Evolutionary conservation across 2,329 filamentous ascomycete species (phyloP).

Genomic region (Diaporthe citriasiana): DNA sequence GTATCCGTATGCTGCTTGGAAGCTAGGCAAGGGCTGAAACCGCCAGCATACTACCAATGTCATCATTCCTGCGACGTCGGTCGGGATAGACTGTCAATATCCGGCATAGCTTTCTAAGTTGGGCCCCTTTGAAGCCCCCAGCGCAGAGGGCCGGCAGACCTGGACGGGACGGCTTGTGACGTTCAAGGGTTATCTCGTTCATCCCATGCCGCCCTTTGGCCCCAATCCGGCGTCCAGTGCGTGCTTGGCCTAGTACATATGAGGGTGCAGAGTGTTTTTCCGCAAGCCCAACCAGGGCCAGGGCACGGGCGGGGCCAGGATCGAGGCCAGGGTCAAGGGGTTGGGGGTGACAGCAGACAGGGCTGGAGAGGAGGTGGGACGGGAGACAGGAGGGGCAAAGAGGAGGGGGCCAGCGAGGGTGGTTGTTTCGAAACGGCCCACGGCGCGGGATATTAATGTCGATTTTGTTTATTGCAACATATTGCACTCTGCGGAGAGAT

Average conservation of each 20-base stretch:
- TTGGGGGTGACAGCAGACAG: neutral
- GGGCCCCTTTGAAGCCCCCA: no score
- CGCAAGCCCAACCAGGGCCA: neutral
- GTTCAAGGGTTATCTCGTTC: conserved; percentile 10
- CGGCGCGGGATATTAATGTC: conserved; percentile 11
- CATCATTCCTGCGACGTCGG: conserved; percentile 4
- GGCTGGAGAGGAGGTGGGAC: conserved; percentile 22
- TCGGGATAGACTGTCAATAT: neutral
- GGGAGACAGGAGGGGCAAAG: neutral
- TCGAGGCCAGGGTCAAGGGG: neutral
- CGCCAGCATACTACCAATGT: neutral
- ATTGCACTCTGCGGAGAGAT: neutral
- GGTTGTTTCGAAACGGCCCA: conserved; percentile 20
- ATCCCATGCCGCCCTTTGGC: neutral
- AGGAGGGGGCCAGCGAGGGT: neutral
- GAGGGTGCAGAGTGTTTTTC: neutral
- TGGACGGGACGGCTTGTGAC: conserved; percentile 8
- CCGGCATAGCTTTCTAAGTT: neutral
- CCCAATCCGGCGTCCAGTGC: conserved; percentile 15
- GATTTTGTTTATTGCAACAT: neutral
- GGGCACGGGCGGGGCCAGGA: neutral
- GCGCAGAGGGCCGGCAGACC: conserved; percentile 2
- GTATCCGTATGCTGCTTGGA: neutral
- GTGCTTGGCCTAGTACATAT: neutral
- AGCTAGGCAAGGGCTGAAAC: neutral